These are phyloP conservation scores for Trebouxia sp. DNA, from an alignment of 139 green algal genomes.

Conservation along the genomic window DNA sequence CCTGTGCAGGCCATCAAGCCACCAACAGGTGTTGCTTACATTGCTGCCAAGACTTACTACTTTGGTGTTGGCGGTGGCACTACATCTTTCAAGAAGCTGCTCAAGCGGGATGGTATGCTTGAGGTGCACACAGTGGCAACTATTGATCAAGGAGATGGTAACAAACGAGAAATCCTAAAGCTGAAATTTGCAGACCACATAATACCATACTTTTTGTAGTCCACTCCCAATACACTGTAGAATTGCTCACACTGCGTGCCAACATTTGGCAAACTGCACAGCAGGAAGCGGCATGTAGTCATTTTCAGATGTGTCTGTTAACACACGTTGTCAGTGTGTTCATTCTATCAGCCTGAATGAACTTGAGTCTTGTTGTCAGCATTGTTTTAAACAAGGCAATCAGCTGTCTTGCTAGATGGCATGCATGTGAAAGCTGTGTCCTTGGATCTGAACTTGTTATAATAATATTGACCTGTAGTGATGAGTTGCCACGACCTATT, in stretches of 20 bases:
- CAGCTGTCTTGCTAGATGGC: slow-evolving; percentile 5
- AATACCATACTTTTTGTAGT: slow-evolving; percentile 25
- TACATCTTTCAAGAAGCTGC: slow-evolving; percentile 61
- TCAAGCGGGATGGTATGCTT: slow-evolving; percentile 43
- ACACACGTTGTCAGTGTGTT: no score
- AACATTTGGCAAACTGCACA: not conserved
- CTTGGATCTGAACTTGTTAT: no score
- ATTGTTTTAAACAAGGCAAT: no score
- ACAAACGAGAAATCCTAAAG: slow-evolving; percentile 65
- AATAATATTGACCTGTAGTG: no score
- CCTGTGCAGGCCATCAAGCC: slow-evolving; percentile 33
- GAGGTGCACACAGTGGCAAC: not conserved
- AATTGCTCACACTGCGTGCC: no score
- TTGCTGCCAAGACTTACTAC: slow-evolving; percentile 94
- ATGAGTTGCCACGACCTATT: no score
- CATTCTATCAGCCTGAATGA: no score
- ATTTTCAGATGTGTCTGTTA: no score
- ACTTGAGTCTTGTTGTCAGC: no score
- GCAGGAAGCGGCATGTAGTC: no score
- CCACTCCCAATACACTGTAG: not conserved
- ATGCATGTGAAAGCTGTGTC: not conserved
- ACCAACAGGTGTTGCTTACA: slow-evolving; percentile 63
- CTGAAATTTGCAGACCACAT: slow-evolving; percentile 34
- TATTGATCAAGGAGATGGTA: slow-evolving; percentile 48
- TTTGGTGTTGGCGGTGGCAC: slow-evolving; percentile 95